Evolutionary conservation across 2,329 filamentous ascomycete genomes (phyloP).

Genomic region (Penicillium sclerotiorum): DNA sequence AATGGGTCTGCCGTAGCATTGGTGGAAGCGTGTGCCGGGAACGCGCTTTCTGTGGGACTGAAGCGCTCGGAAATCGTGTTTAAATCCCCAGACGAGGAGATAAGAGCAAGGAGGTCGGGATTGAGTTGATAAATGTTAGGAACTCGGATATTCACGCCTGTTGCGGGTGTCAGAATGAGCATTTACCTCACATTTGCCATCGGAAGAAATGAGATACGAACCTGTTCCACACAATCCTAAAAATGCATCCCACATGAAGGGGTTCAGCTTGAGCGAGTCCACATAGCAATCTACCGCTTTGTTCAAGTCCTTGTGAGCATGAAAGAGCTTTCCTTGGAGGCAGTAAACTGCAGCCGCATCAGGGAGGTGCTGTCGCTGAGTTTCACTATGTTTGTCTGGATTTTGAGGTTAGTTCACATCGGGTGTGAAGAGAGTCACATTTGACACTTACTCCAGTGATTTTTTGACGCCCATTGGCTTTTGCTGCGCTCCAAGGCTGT

Average conservation of each 20-base stretch:
- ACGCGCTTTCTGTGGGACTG: conserved; percentile 31
- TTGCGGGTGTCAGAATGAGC: neutral
- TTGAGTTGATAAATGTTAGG: conserved; percentile 84
- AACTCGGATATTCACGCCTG: conserved; percentile 75
- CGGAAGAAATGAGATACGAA: conserved; percentile 26
- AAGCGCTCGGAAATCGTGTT: conserved; percentile 36
- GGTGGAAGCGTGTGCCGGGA: conserved; percentile 41
- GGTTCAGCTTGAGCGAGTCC: conserved; percentile 83
- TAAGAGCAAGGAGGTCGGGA: conserved; percentile 60
- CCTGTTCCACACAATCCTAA: conserved; percentile 80
- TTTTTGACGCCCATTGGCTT: conserved; percentile 73
- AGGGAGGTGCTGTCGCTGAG: conserved; percentile 70
- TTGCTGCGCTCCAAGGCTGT: conserved; percentile 80
- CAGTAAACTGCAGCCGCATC: conserved; percentile 84
- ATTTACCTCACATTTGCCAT: neutral
- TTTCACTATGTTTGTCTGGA: conserved; percentile 72
- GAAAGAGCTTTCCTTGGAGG: conserved; percentile 83
- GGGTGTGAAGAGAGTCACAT: neutral
- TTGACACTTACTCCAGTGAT: conserved; percentile 69
- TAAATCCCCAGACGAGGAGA: conserved; percentile 41
- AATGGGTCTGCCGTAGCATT: conserved; percentile 49
- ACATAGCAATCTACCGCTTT: conserved; percentile 86
- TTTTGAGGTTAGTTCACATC: conserved; percentile 3
- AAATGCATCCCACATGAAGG: conserved; percentile 98
- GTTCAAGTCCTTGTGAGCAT: conserved; percentile 75